These are phyloP conservation scores for Schizophyllum amplum DNA, from an alignment of 1,284 basidiomycete species.

Conservation along the genomic window DNA sequence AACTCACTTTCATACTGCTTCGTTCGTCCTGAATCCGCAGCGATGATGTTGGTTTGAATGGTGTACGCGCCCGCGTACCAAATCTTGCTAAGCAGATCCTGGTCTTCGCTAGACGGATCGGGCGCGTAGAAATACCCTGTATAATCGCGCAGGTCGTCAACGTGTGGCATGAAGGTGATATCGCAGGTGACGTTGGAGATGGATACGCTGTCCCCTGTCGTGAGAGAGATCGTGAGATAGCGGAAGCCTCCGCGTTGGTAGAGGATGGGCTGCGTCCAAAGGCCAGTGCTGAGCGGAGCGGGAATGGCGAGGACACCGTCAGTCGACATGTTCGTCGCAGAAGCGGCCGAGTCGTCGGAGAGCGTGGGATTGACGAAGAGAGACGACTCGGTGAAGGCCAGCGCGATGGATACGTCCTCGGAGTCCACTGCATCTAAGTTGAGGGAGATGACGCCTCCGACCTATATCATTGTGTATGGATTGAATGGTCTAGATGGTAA, in stretches of 20 bases:
- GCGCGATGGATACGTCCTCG: constrained; percentile 22
- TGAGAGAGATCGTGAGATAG: constrained; percentile 44
- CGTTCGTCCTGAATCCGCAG: constrained; percentile 32
- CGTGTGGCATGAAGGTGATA: constrained; percentile 50
- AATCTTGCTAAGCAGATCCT: constrained; percentile 43
- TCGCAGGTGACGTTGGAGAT: constrained; percentile 45
- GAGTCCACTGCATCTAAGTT: constrained; percentile 23
- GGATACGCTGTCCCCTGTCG: constrained; percentile 24
- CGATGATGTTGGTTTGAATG: constrained; percentile 42
- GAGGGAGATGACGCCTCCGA: constrained; percentile 38
- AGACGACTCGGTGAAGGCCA: constrained; percentile 41
- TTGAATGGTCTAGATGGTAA: not conserved
- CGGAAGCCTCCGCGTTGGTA: constrained; percentile 46
- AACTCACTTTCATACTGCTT: constrained; percentile 25
- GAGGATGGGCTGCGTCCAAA: constrained; percentile 40
- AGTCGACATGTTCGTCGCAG: constrained; percentile 31
- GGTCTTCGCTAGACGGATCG: constrained; percentile 38
- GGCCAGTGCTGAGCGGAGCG: constrained; percentile 27
- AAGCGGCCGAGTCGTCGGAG: constrained; percentile 37
- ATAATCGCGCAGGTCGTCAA: constrained; percentile 42
- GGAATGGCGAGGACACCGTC: constrained; percentile 37
- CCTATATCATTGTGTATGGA: constrained; percentile 17
- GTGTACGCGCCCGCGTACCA: constrained; percentile 43
- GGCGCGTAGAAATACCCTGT: constrained; percentile 46
- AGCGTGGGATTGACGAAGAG: constrained; percentile 32